phyloP scores from a whole-genome alignment of 768 basidiomycete genomes.

The Kwoniella sp. region DNA sequence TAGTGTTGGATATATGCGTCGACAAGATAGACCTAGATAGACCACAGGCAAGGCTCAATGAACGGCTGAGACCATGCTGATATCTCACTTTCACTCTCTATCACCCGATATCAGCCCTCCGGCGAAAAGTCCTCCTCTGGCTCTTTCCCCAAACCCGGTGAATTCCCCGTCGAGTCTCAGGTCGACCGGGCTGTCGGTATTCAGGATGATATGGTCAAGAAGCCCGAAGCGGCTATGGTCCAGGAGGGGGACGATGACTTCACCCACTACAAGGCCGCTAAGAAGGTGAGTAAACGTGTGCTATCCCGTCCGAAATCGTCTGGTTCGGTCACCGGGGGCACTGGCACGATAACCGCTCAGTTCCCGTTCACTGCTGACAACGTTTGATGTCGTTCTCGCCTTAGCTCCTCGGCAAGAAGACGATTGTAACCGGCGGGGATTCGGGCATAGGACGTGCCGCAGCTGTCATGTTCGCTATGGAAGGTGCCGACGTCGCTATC shows the following conservation, averaged over 20 bases:
- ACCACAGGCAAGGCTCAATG: too few species aligned
- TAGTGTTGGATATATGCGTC: too few species aligned
- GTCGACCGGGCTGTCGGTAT: slow-evolving; percentile 49
- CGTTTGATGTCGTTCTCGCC: neutral
- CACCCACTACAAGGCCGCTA: slow-evolving; percentile 53
- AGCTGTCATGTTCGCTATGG: slow-evolving; percentile 59
- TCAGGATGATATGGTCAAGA: slow-evolving; percentile 52
- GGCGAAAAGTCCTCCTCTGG: slow-evolving; percentile 21
- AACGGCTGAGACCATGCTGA: too few species aligned
- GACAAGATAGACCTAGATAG: too few species aligned
- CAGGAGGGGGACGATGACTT: slow-evolving; percentile 52
- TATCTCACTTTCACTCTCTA: neutral
- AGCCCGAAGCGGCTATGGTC: slow-evolving; percentile 47
- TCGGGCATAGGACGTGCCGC: slow-evolving; percentile 61
- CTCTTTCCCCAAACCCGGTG: slow-evolving; percentile 45
- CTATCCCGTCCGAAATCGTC: too few species aligned
- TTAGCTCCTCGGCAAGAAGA: slow-evolving; percentile 61
- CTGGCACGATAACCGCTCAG: too few species aligned
- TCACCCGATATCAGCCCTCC: slow-evolving; percentile 2
- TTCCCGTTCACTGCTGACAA: neutral
- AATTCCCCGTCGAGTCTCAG: slow-evolving; percentile 50
- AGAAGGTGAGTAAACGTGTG: slow-evolving; percentile 36
- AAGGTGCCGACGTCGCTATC: slow-evolving; percentile 57
- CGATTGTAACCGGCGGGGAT: slow-evolving; percentile 62
- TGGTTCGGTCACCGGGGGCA: too few species aligned